A percentile compares a stretch with the other conserved stretches of the same genome.
Conservation (phyloP, 768 basidiomycete genomes). For the Tricholoma furcatifolium region DNA sequence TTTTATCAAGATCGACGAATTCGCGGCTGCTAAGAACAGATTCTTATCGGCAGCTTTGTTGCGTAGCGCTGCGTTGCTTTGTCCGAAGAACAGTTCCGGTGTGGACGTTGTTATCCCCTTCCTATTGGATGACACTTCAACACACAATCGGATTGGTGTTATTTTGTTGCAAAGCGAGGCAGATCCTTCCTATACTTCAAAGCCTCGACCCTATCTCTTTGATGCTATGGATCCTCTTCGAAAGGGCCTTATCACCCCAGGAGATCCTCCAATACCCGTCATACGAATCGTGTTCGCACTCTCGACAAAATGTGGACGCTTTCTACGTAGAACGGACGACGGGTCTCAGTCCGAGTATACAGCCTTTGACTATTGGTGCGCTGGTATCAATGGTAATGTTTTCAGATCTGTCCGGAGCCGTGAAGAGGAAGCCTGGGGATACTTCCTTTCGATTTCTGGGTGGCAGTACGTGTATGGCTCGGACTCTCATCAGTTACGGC, state of each 20-base stretch:
- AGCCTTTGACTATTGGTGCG: background rate
- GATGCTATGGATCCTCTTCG: no score
- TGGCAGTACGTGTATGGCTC: no score
- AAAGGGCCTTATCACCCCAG: constrained; percentile 15
- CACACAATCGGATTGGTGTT: constrained; percentile 19
- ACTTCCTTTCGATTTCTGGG: no score
- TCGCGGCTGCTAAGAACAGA: constrained; percentile 16
- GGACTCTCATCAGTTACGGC: no score
- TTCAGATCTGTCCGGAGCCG: background rate
- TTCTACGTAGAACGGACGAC: background rate
- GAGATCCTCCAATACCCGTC: constrained; percentile 13
- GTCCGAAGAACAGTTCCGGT: constrained; percentile 19
- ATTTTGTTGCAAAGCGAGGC: constrained; percentile 26
- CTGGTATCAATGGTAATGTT: background rate
- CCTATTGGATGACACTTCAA: constrained; percentile 3
- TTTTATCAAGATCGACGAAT: constrained; percentile 27
- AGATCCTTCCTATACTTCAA: no score
- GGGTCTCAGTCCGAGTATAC: background rate
- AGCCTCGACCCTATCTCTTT: no score
- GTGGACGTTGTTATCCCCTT: constrained; percentile 25
- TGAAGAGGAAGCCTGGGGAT: no score
- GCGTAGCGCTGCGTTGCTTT: constrained; percentile 27
- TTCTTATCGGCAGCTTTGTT: constrained; percentile 18
- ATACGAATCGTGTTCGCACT: constrained; percentile 25
- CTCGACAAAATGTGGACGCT: background rate